Percentiles rank a stretch among this genome's conserved stretches.
Evolutionary conservation across 2,329 filamentous ascomycete genomes (phyloP).

Genomic region (Ophiostoma angusticollis): DNA sequence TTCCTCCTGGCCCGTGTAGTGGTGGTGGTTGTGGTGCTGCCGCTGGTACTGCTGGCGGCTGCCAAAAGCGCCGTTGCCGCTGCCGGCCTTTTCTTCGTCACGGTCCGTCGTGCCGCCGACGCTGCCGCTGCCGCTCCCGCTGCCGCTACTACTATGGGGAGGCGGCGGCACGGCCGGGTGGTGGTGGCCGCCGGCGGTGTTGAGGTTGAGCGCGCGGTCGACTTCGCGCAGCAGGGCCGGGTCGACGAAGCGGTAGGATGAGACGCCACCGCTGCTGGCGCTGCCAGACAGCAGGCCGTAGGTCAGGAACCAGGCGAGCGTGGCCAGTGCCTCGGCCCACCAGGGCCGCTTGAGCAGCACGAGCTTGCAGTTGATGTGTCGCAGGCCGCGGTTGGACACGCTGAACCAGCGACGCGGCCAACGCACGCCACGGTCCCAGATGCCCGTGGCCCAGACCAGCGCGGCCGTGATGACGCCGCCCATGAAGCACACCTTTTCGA

Average conservation of each 20-base stretch:
- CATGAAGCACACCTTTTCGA: constrained; percentile 82
- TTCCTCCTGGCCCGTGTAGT: constrained; percentile 56
- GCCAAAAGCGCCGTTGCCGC: background rate
- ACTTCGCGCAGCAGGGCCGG: constrained; percentile 45
- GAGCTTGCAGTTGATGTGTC: constrained; percentile 92
- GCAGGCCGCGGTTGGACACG: constrained; percentile 76
- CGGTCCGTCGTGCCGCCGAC: background rate
- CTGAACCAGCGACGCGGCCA: constrained; percentile 90
- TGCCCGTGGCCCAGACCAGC: constrained; percentile 85
- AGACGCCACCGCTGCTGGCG: constrained; percentile 45
- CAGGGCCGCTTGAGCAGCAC: constrained; percentile 75
- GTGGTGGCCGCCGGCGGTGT: constrained; percentile 19
- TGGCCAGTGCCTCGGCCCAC: constrained; percentile 65
- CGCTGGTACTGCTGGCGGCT: background rate
- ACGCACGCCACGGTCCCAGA: constrained; percentile 88
- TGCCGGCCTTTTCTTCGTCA: constrained; percentile 11
- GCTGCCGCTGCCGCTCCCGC: constrained; percentile 15
- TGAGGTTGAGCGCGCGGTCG: constrained; percentile 43
- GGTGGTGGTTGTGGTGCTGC: constrained; percentile 3
- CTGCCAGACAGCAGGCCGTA: constrained; percentile 58
- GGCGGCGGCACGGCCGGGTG: constrained; percentile 28
- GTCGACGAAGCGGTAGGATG: constrained; percentile 67
- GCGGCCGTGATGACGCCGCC: constrained; percentile 78
- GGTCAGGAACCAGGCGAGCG: constrained; percentile 64
- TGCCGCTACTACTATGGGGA: background rate